Conservation (phyloP, 2,329 filamentous ascomycete species). For the Epichloe scottii region DNA sequence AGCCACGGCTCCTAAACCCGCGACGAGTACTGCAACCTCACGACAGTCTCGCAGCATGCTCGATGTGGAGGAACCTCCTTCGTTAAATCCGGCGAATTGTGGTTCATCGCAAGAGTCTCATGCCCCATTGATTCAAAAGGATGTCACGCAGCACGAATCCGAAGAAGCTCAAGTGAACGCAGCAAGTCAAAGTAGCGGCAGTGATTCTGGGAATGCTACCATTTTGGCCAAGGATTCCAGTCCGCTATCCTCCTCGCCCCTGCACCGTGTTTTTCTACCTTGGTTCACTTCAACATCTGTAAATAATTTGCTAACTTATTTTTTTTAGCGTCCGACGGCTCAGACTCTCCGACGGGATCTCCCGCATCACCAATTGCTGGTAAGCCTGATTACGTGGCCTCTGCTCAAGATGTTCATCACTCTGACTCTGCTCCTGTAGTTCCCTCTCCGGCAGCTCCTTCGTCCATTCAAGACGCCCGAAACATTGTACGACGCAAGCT, state of each 20-base stretch:
- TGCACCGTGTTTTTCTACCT: constrained; percentile 5
- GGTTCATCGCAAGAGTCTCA: constrained; percentile 37
- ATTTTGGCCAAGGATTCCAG: background rate
- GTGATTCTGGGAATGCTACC: background rate
- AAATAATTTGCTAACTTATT: constrained; percentile 3
- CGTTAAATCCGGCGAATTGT: constrained; percentile 28
- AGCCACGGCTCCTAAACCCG: constrained; percentile 3
- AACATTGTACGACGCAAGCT: constrained; percentile 98
- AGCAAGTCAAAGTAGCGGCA: background rate
- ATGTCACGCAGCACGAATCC: constrained; percentile 1
- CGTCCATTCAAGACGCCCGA: constrained; percentile 55
- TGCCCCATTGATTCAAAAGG: constrained; percentile 15
- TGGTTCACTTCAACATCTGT: constrained; percentile 1
- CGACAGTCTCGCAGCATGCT: constrained; percentile 40
- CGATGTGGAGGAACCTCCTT: constrained; percentile 36
- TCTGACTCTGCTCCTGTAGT: constrained; percentile 23
- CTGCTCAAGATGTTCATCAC: constrained; percentile 18
- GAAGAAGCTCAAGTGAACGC: background rate
- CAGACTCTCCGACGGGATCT: constrained; percentile 29
- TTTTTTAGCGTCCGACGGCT: constrained; percentile 32
- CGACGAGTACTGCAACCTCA: constrained; percentile 9
- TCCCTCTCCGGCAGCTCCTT: constrained; percentile 19
- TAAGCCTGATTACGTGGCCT: constrained; percentile 20
- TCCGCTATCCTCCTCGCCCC: constrained; percentile 20
- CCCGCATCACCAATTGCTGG: constrained; percentile 29